Base-by-base conservation (phyloP, 345 rosid genomes). In the Salix brachista region DNA sequence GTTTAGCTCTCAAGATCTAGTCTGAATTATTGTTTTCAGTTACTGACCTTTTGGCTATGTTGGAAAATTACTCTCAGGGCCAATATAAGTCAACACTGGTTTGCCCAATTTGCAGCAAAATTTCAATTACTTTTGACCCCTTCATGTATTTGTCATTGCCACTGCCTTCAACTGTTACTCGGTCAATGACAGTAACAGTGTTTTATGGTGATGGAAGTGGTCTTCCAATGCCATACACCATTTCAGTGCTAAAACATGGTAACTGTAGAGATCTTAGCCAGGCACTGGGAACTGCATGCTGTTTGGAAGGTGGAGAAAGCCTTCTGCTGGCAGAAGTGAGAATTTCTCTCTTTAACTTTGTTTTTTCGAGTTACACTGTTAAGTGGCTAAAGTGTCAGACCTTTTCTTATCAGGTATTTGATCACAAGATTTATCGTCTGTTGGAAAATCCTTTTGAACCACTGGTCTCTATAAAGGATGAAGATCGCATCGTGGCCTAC, bases 41-140 rank as follows among this genome's bases (percentile, higher is more conserved):
- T 56, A 60, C 71, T 80, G 52, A 76, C 78, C 21, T 44, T 78
- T 50, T 46, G 34, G 18, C 21, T 66, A 65, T 78, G 79, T 70
- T 68, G 78, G 26, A 77, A 58, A 54, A 75, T 39, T 61, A 74
- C 83, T 72, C 74, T 78, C 94, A 95, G 99, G 98, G 99, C 68
- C 99, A 95, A 86, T 95, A 95, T 77, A 95, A 93, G 84, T 95
- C 99, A 13, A 95, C 99, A 16, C 82, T 95, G 70, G 97, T 90
- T 68, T 95, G 99, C 79, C 98, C 98, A 77, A 83, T 74, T 75
- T 95, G 99, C 83, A 81, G 89, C 78, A 91, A 95, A 82, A 85
- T 91, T 75, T 95, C 99, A 48, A 83, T 93, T 81, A 95, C 98
- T 37, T 95, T 91, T 79, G 99, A 95, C 77, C 99, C 99, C 60